Percentiles rank a stretch among this genome's conserved stretches.
Conservation (phyloP, 1,284 basidiomycete species). For the Peniophora sp. region DNA sequence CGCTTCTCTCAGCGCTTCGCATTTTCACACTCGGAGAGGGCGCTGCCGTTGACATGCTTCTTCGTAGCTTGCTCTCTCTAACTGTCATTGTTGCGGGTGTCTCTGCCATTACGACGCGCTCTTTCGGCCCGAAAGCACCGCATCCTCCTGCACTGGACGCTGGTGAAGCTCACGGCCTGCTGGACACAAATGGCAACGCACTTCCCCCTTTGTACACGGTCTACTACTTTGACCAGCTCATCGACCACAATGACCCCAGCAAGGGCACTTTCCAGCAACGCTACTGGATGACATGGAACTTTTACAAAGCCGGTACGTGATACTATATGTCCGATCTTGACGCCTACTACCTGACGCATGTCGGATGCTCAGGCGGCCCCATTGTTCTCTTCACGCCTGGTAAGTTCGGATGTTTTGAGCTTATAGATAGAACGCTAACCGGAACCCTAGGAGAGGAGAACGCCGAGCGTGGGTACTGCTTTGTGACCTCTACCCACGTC, state of each 20-base stretch:
- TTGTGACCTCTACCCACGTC: slow-evolving; percentile 3
- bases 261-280: slow-evolving; percentile 74
- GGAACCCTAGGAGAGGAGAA: slow-evolving; percentile 37
- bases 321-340: background rate
- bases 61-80: too few relatives aligned
- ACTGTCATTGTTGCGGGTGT: too few relatives aligned
- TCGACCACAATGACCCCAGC: slow-evolving; percentile 63
- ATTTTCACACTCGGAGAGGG: too few relatives aligned
- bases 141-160: too few relatives aligned
- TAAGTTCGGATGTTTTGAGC: slow-evolving; percentile 21
- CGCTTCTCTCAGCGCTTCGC: too few relatives aligned
- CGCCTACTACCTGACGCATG: too few relatives aligned
- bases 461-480: slow-evolving; percentile 13
- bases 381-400: slow-evolving; percentile 54
- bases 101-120: too few relatives aligned
- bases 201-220: slow-evolving; percentile 26
- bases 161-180: too few relatives aligned
- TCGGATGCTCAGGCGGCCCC: slow-evolving; percentile 43
- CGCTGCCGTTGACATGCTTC: too few relatives aligned
- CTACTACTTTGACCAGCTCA: slow-evolving; percentile 64
- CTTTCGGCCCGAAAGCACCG: too few relatives aligned
- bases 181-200: background rate
- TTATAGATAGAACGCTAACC: slow-evolving; percentile 27
- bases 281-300: slow-evolving; percentile 60
- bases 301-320: slow-evolving; percentile 42